A percentile compares a stretch with the other conserved stretches of the same genome.
phyloP scores from a whole-genome alignment of 73 alveolate genomes.

The Paramecium bursaria region DNA sequence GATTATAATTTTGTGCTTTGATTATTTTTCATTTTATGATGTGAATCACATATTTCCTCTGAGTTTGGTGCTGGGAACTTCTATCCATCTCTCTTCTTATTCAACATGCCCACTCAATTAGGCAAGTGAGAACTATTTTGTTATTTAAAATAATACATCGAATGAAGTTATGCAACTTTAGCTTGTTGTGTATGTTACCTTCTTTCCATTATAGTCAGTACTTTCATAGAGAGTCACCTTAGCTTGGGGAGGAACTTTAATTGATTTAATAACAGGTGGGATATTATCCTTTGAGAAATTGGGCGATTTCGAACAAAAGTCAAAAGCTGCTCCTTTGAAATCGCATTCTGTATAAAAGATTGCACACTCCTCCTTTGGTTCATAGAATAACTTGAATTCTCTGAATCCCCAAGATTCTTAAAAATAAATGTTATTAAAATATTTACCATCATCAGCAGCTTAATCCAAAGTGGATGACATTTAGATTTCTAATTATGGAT shows the following conservation, averaged over 20 bases:
- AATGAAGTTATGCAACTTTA: slow-evolving; percentile 3
- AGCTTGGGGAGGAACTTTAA: slow-evolving; percentile 54
- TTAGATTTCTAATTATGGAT: not conserved
- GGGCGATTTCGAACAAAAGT: slow-evolving; percentile 49
- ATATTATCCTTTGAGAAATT: slow-evolving; percentile 34
- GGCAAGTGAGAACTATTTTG: not conserved
- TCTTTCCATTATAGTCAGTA: slow-evolving; percentile 44
- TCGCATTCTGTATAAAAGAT: slow-evolving; percentile 48
- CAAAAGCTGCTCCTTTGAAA: slow-evolving; percentile 25
- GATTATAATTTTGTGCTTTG: no score
- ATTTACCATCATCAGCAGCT: slow-evolving; percentile 48
- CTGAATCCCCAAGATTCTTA: slow-evolving; percentile 66
- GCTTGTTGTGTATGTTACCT: slow-evolving; percentile 11
- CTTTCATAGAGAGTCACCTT: slow-evolving; percentile 22
- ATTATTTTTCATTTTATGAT: no score
- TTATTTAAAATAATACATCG: slow-evolving; percentile 1
- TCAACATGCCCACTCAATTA: slow-evolving; percentile 21
- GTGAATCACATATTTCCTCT: no score
- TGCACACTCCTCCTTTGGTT: slow-evolving; percentile 48
- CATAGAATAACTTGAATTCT: slow-evolving; percentile 57
- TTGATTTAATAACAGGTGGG: slow-evolving; percentile 26
- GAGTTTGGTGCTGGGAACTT: no score
- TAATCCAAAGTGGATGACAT: slow-evolving; percentile 44
- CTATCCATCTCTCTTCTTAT: slow-evolving; percentile 19
- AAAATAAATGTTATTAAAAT: not conserved